These are phyloP conservation scores for Oidiodendron maius DNA, from an alignment of 495 filamentous ascomycete genomes.

Conservation along the genomic window DNA sequence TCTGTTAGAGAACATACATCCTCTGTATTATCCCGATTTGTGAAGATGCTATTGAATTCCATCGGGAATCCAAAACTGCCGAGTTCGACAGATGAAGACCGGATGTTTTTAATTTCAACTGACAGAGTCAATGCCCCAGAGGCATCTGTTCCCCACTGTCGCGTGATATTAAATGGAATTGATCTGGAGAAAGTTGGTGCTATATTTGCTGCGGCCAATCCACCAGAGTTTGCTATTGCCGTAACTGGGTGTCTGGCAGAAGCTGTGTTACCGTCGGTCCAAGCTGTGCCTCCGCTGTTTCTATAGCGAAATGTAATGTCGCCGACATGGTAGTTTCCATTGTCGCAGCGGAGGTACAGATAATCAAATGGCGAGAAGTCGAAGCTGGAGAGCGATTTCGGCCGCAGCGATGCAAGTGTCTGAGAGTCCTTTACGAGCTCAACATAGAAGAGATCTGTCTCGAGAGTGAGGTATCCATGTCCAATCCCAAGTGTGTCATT, in stretches of 20 bases:
- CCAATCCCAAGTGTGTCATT: slow-evolving; percentile 1
- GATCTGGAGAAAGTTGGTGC: no score
- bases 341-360: slow-evolving; percentile 31
- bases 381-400: slow-evolving; percentile 27
- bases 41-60: slow-evolving; percentile 53
- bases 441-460: background rate
- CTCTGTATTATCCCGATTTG: slow-evolving; percentile 36
- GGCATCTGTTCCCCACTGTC: background rate
- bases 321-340: slow-evolving; percentile 46
- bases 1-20: slow-evolving; percentile 38
- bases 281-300: slow-evolving; percentile 20
- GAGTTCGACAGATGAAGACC: slow-evolving; percentile 32
- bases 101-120: slow-evolving; percentile 36
- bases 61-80: slow-evolving; percentile 47
- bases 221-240: background rate
- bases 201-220: background rate
- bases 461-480: slow-evolving; percentile 1
- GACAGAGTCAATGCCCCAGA: background rate
- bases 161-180: background rate
- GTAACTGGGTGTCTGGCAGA: slow-evolving; percentile 28
- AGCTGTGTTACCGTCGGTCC: slow-evolving; percentile 34
- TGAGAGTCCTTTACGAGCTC: slow-evolving; percentile 13
- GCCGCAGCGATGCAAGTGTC: slow-evolving; percentile 35
- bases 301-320: slow-evolving; percentile 46
- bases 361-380: slow-evolving; percentile 45